phyloP scores from a whole-genome alignment of 257 asterid species.

The Echium plantagineum region DNA sequence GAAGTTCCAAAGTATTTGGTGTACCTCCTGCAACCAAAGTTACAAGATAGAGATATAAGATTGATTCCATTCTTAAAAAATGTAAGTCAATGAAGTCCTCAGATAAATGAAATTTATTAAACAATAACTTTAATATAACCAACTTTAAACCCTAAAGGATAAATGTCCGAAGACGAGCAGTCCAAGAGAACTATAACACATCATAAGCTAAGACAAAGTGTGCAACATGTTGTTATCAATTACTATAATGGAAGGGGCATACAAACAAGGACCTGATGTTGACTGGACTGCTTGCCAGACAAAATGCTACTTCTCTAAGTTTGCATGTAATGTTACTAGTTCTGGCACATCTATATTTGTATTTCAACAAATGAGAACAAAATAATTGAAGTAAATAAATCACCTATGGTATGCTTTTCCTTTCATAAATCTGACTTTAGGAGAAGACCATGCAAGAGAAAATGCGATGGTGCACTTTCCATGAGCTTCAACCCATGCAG shows the following conservation, averaged over 20 bases:
- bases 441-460: slow-evolving; percentile 93
- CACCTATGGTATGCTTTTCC: slow-evolving; percentile 92
- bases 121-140: too few relatives aligned
- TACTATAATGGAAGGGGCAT: too few relatives aligned
- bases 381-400: slow-evolving; percentile 5
- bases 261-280: too few relatives aligned
- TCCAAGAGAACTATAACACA: too few relatives aligned
- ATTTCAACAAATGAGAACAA: background rate
- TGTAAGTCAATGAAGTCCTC: background rate
- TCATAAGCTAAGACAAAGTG: too few relatives aligned
- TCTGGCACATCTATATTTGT: too few relatives aligned
- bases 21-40: slow-evolving; percentile 72
- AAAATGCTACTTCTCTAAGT: too few relatives aligned
- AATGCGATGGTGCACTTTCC: slow-evolving; percentile 92
- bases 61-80: background rate
- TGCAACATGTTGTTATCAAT: too few relatives aligned
- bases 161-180: too few relatives aligned
- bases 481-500: slow-evolving; percentile 95
- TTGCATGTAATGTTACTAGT: too few relatives aligned
- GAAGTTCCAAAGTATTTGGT: slow-evolving; percentile 95
- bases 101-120: background rate
- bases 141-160: too few relatives aligned
- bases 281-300: too few relatives aligned
- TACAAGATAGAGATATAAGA: slow-evolving; percentile 4
- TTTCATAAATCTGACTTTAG: slow-evolving; percentile 86